Percentiles rank a stretch among this genome's conserved stretches.
These are phyloP conservation scores for Fusarium sp. DNA, from an alignment of 2,329 filamentous ascomycete genomes.

Conservation along the genomic window DNA sequence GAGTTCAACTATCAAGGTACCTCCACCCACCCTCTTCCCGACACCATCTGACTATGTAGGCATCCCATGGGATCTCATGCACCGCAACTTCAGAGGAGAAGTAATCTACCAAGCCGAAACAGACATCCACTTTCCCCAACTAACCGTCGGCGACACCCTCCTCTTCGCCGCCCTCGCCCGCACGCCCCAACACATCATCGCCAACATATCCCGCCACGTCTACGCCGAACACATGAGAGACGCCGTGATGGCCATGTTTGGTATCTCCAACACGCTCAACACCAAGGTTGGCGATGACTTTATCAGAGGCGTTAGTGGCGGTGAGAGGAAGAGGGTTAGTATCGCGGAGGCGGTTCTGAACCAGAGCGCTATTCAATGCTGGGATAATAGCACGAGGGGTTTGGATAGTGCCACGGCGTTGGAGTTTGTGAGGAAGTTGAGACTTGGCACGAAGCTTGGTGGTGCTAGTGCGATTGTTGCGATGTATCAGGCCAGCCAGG, in stretches of 20 bases:
- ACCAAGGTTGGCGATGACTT: slow-evolving; percentile 78
- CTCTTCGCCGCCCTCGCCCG: slow-evolving; percentile 76
- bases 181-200: slow-evolving; percentile 64
- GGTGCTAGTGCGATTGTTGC: slow-evolving; percentile 67
- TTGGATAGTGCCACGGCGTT: slow-evolving; percentile 71
- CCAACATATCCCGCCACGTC: slow-evolving; percentile 52
- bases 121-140: slow-evolving; percentile 78
- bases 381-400: slow-evolving; percentile 74
- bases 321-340: slow-evolving; percentile 57
- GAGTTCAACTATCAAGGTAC: slow-evolving; percentile 81
- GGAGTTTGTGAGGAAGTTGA: slow-evolving; percentile 70
- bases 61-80: slow-evolving; percentile 34
- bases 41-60: neutral
- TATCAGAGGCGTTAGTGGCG: slow-evolving; percentile 63
- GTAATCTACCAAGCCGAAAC: slow-evolving; percentile 86
- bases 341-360: slow-evolving; percentile 48
- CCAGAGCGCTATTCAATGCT: slow-evolving; percentile 66
- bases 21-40: too few relatives aligned
- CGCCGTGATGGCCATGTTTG: slow-evolving; percentile 77
- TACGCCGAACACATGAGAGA: slow-evolving; percentile 70
- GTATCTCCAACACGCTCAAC: slow-evolving; percentile 73
- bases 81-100: slow-evolving; percentile 66
- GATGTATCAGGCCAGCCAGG: slow-evolving; percentile 68
- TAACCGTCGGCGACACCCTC: slow-evolving; percentile 79
- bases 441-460: slow-evolving; percentile 67